A percentile compares a stretch with the other conserved stretches of the same genome.
These are phyloP conservation scores for Cystoisospora suis DNA, from an alignment of 169 alveolate species.

Conservation along the genomic window DNA sequence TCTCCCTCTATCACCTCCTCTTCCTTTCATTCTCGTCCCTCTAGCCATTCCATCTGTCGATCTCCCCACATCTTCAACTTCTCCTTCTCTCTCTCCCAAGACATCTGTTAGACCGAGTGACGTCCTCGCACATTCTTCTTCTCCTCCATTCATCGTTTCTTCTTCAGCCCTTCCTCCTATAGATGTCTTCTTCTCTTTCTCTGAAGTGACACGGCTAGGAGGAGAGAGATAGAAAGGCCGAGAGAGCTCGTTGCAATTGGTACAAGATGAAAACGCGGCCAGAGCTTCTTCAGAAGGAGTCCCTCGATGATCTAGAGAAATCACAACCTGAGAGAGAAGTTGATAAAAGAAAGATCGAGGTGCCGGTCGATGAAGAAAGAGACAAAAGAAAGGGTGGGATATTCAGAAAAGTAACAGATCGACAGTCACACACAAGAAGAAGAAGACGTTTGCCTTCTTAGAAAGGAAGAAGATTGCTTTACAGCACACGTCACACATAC, in stretches of 20 bases:
- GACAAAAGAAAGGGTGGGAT: background rate
- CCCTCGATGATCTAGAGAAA: constrained; percentile 38
- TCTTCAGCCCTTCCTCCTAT: background rate
- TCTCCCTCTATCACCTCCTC: background rate
- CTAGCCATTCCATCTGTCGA: background rate
- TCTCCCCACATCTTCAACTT: background rate
- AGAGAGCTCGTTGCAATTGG: constrained; percentile 52
- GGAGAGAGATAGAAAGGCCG: background rate
- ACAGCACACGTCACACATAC: background rate
- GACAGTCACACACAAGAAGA: background rate
- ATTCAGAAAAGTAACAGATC: background rate
- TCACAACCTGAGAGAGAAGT: background rate
- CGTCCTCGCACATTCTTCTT: background rate
- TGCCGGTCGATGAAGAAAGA: background rate
- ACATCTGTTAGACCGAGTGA: background rate
- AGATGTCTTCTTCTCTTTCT: background rate
- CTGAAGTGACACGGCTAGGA: background rate
- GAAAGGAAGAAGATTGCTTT: background rate
- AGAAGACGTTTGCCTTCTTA: background rate
- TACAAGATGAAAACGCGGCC: constrained; percentile 55
- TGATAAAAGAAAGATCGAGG: background rate
- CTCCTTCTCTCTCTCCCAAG: background rate
- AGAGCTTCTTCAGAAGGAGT: constrained; percentile 33
- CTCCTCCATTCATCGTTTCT: background rate
- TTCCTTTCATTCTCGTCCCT: background rate